Base-by-base conservation (phyloP, 1,284 basidiomycete genomes). In the Sporisorium reilianum region DNA sequence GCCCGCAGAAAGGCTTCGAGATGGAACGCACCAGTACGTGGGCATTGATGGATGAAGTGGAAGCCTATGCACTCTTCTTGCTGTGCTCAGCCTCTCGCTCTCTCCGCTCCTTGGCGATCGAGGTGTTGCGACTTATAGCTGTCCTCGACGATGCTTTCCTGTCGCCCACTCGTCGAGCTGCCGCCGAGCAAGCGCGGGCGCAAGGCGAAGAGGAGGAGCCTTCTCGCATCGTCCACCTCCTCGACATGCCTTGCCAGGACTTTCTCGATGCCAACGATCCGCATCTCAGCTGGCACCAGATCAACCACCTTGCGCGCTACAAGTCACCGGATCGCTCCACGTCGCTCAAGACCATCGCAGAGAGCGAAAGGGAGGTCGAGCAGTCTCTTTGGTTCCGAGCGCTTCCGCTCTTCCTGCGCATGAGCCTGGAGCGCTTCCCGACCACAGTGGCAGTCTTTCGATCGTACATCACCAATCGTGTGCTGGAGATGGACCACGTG, bases 31-130 rank as follows among this genome's bases (percentile, higher is more conserved):
- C 42, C 61, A 85, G 65, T 77, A 81, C 64, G 34, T 85, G 64
- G 76, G 78, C 34, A 49, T 79, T 65, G 25, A 84, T 88, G 52
- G 85, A 85, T 54, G 87, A 87, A 59, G 88, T 95, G 40, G 91
- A 92, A 79, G 89, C 90, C 0, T 91, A 90, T 3, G 90, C 89
- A 0, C 83, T 97, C 44, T 94, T 96, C 84, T 86, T 97, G 25
- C 87, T 84, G 89, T 34, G 89, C 89, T 77, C 87, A 90, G 59
- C 91, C 90, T 44, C 92, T 90, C 14, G 87, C 90, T 68, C 90
- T 87, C 80, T 89, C 81, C 66, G 87, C 87, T 64, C 86, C 86
- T 67, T 79, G 34, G 80, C 79, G 16, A 55, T 80, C 34, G 57
- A 77, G 41, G 66, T 80, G 8, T 62, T 81, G 38, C 72, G 69